Evolutionary conservation across 805 yeast genomes (phyloP).

Genomic region (Saccharomycopsis sp.): DNA sequence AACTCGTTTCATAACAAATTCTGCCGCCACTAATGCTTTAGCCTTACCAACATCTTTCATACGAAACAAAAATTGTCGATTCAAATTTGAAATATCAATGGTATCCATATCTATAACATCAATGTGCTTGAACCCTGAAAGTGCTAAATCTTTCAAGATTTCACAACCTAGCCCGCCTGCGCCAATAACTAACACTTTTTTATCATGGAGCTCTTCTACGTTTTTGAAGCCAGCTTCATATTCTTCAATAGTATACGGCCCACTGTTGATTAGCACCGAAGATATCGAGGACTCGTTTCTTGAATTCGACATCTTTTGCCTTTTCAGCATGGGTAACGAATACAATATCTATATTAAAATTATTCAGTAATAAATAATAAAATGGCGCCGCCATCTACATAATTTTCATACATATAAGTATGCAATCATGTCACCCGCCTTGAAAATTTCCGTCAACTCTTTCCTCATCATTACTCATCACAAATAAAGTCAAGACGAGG

Average conservation of each 20-base stretch:
- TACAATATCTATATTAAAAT: background rate
- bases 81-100: conserved; percentile 67
- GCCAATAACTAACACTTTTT: conserved; percentile 48
- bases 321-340: conserved; percentile 6
- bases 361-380: background rate
- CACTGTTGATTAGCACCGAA: conserved; percentile 2
- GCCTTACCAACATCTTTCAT: conserved; percentile 53
- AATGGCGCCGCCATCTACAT: background rate
- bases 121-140: conserved; percentile 59
- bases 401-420: too few relatives aligned
- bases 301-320: conserved; percentile 11
- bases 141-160: conserved; percentile 61
- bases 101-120: conserved; percentile 80
- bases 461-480: background rate
- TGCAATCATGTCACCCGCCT: too few relatives aligned
- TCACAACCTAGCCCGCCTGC: conserved; percentile 87
- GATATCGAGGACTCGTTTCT: conserved; percentile 3
- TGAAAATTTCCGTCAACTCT: background rate
- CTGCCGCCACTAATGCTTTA: conserved; percentile 62
- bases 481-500: background rate
- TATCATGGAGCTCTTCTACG: conserved; percentile 8
- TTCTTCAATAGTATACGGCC: conserved; percentile 14
- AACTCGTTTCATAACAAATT: conserved; percentile 43
- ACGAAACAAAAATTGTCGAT: conserved; percentile 69
- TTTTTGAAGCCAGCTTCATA: conserved; percentile 7